phyloP scores from a whole-genome alignment of 106 monocot species.

The Narthecium ossifragum region DNA sequence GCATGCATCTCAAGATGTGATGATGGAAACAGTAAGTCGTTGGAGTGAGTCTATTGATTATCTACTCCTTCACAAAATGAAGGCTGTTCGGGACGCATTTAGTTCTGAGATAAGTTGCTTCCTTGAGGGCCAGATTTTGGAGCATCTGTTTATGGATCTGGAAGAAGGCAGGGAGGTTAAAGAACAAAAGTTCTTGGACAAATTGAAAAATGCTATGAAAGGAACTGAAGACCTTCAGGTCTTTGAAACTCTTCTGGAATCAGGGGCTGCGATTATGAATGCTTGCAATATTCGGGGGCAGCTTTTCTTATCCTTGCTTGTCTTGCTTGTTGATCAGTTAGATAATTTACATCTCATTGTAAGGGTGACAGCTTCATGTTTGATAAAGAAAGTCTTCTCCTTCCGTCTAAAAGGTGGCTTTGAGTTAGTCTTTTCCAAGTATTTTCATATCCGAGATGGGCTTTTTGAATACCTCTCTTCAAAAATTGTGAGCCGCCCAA shows the following conservation, averaged over 20 bases:
- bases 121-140: constrained; percentile 40
- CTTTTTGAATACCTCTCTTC: constrained; percentile 72
- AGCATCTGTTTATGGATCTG: constrained; percentile 42
- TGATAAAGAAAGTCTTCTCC: constrained; percentile 46
- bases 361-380: constrained; percentile 47
- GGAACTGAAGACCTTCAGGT: constrained; percentile 53
- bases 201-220: constrained; percentile 49
- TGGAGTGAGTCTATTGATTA: constrained; percentile 77
- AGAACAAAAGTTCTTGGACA: constrained; percentile 59
- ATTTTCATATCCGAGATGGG: constrained; percentile 47
- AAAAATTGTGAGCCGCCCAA: constrained; percentile 52
- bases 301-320: constrained; percentile 56
- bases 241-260: constrained; percentile 63
- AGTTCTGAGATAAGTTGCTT: constrained; percentile 54
- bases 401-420: constrained; percentile 65
- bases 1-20: constrained; percentile 37
- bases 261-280: constrained; percentile 64
- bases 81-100: constrained; percentile 85
- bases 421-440: constrained; percentile 57
- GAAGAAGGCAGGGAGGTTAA: constrained; percentile 25
- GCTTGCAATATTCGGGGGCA: constrained; percentile 34
- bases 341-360: constrained; percentile 49
- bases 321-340: constrained; percentile 80
- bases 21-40: constrained; percentile 33
- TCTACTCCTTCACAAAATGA: constrained; percentile 59